Evolutionary conservation across 2,329 filamentous ascomycete species (phyloP), one percentile per base, ranked within the genome.

Genomic region (Knoxdaviesia capensis): DNA sequence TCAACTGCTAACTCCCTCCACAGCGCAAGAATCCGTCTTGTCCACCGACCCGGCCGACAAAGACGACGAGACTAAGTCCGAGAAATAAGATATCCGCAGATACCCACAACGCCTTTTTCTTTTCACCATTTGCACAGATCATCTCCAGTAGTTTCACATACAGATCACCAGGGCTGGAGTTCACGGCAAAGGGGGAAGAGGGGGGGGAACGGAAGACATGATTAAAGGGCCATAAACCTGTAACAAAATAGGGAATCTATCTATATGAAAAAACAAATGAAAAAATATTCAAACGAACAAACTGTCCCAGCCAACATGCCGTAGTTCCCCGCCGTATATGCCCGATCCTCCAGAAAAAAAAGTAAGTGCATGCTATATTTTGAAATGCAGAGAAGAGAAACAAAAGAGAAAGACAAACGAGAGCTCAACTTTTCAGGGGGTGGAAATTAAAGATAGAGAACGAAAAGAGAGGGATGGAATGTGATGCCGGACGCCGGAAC

Each of bases 191-290:
- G 20, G 20, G 20, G 20, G 20, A 3, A 3, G 20, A 3, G 20
- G 20, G 20, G 3, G 20, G 20, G 20, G 20, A 20, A 3, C 20
- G 20, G 20, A 20, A 20, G 20, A 20, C 20, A 84, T 60, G 45
- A 86, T 80, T 54, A 88, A 88, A 41, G 88, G 85, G 81, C 80
- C 86, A 2, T 71, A 65, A 88, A 1, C 78, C 80, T 40, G 58
- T 54, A 8, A 71, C 66, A 30, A 57, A 55, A 3, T 71, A 57
- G 6, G 60, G 48, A 3, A 1, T 63, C 51, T 66, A 78, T 73
- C 52, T 74, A 67, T 32, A 70, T 65, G 41, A 78, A 68, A 28
- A 64, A 74, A 32, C 66, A 67, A 3, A 73, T 74, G 9, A 78
- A 58, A 6, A 78, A 59, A 11, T 73, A 72, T 40, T 74, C 72